Evolutionary conservation across 768 basidiomycete species (phyloP), one percentile per base, ranked within the genome.

Genomic region (Tricholoma flavovirens): DNA sequence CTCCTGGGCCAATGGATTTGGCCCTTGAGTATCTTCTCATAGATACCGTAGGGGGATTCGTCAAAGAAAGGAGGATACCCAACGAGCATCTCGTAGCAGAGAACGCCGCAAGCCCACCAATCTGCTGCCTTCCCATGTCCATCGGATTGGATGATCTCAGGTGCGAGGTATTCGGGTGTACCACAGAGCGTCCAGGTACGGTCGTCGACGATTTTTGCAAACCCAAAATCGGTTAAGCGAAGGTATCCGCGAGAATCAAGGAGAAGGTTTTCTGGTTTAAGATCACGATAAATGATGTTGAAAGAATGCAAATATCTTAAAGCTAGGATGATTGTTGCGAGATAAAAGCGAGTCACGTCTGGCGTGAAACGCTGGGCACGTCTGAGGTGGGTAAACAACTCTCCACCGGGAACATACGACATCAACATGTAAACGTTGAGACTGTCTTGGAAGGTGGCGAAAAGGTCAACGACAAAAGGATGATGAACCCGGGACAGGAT

Each of bases 21-120:
- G 26, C 91, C 91, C 56, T 81, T 83, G 38, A 99, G 76, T 60
- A 99, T 98, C 75, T 95, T 96, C 75, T 99, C 96, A 70, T 98
- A 98, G 72, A 98, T 98, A 46, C 93, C 95, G 70, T 96, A 90
- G 0, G 95, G 88, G n/a, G 93, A 92, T 69, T 97, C 92, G 67
- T 98, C 94, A 71, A 93, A 98, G 79, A 98, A 99, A 19, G 97
- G 97, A 24, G 96, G 95, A 67, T 96, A 98, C 1, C 97, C 97
- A 30, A 96, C 96, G 43, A 99, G 83, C 94, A 98, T 98, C 70
- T 99, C 97, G 69, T 96, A 99, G 69, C 91, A 93, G 33, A 99
- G 77, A 46, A 98, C 90, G 17, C 97, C 97, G 64, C 94, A 88
- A 8, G 97, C 96, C 97, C 97, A 99, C 94, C 94, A 99, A 68